phyloP scores from a whole-genome alignment of 331 rosid genomes.

The Rhamnella rubrinervis region DNA sequence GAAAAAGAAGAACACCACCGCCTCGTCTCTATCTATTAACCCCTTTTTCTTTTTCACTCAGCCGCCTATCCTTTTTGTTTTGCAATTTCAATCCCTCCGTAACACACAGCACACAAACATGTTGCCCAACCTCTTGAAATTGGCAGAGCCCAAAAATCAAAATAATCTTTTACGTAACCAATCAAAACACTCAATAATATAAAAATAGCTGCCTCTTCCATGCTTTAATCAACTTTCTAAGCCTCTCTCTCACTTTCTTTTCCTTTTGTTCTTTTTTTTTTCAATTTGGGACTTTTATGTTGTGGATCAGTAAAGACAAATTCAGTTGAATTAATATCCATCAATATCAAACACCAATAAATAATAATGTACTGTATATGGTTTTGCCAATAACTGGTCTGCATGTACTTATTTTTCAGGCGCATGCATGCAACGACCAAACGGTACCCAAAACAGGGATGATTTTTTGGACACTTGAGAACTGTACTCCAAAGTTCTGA shows the following conservation, averaged over 20 bases:
- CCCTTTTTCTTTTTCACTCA: no score
- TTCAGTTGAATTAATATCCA: conserved; percentile 8
- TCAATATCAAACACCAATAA: neutral
- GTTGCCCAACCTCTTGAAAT: neutral
- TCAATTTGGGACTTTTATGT: conserved; percentile 1
- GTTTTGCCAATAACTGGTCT: neutral
- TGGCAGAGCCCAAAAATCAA: neutral
- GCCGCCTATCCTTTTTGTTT: neutral
- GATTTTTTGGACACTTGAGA: no score
- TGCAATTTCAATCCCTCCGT: neutral
- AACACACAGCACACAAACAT: neutral
- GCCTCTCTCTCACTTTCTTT: no score
- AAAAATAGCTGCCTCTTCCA: neutral
- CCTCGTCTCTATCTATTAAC: no score
- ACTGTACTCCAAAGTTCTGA: no score
- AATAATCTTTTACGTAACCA: conserved; percentile 6
- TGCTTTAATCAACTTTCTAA: neutral
- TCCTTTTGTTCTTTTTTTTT: neutral
- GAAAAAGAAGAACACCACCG: neutral
- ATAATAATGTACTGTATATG: neutral
- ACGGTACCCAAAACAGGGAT: no score
- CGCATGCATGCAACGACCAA: no score
- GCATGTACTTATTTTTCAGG: no score
- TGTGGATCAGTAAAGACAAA: neutral
- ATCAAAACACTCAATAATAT: conserved; percentile 1